Evolutionary conservation across 139 green algal genomes (phyloP), one percentile per base, ranked within the genome.

Genomic region (Micractinium conductrix): DNA sequence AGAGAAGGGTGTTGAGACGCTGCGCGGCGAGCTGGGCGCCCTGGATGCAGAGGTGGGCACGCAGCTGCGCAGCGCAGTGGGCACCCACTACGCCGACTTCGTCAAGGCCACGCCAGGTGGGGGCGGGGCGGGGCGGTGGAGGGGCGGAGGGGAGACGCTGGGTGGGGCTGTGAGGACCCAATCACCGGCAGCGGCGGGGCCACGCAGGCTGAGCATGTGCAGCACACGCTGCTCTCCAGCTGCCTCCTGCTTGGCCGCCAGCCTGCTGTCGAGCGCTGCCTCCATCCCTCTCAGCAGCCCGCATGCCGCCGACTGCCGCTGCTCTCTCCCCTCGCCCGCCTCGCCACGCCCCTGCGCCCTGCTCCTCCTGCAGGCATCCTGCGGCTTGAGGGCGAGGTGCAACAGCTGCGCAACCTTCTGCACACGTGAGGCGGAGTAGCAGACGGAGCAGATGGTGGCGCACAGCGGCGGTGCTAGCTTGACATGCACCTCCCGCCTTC

Each of bases 1-100:
- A 74, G 88, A 91, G 67, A 89, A 91, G 72, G 88, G 88, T 24
- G 85, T 91, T 22, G 85, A 89, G 62, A 53, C 40, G 62, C 88
- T 91, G 72, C 81, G 88, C 12, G 70, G 44, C 53, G 85, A 91
- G 22, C 81, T 91, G 78, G 78, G 76, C 9, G 50, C 48, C 28
- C 63, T 88, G 62, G 85, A 91, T 58, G 72, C 40, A 1, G 88
- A 91, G 78, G 88, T 87, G 40, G 60, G 60, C 14, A 78, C 88
- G 53, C 74, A 89, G 62, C 73, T 91, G 44, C 75, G 74, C 58
- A 67, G 48, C 0, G 80, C 85, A 21, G 85, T 91, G 37, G 74
- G 86, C 43, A 72, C 80, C 35, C 78, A 91, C 75, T 91, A 88
- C 67, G 22, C 58, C 12, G 80, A 81, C 14, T 91, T 90, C 78